Base-by-base conservation (phyloP, 2,329 filamentous ascomycete species). In the Aspergillus sp. region DNA sequence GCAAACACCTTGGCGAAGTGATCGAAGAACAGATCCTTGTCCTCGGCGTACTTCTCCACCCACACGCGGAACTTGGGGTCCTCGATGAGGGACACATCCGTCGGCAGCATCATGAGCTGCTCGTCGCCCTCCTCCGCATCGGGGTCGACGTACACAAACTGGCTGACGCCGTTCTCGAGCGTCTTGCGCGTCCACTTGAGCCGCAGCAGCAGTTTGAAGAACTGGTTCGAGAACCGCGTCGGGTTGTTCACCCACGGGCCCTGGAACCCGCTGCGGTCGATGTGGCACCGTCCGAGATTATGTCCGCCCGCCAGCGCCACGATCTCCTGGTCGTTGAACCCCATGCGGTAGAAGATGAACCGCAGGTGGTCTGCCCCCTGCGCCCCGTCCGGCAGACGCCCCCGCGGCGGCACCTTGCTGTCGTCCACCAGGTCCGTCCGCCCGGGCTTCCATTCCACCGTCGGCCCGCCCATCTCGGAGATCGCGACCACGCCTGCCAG, bases 81-180 rank as follows among this genome's bases (percentile, higher is more conserved):
- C 1, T 76, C 72, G 3, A 80, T 69, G 36, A 87, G 72, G 4
- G 83, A 79, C 62, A 87, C 79, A 64, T 87, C 84, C 2, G 83
- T 85, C 0, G 84, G 84, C 64, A 87, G 64, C 84, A 87, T 87
- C 84, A 87, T 87, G 40, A 87, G 70, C 51, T 81, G 80, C 53
- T 80, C 78, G 42, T 78, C 78, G 36, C 64, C 66, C 59, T 74
- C 73, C 49, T 71, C 70, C 17, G 66, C 63, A 58, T 85, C 80
- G 44, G 83, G 80, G 56, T 85, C 82, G 45, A 78, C 77, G 60
- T 83, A 82, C 42, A 80, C 78, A 64, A 83, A 87, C 69, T 86
- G 82, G 50, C 74, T 70, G 16, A 82, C 64, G 0, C 81, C 82
- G 56, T 78, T 81, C 13, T 68, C 64, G 49, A 84, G 65, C 11